A percentile compares a stretch with the other conserved stretches of the same genome.
These are phyloP conservation scores for Chlorella sorokiniana DNA, from an alignment of 139 green algal species.

Conservation along the genomic window DNA sequence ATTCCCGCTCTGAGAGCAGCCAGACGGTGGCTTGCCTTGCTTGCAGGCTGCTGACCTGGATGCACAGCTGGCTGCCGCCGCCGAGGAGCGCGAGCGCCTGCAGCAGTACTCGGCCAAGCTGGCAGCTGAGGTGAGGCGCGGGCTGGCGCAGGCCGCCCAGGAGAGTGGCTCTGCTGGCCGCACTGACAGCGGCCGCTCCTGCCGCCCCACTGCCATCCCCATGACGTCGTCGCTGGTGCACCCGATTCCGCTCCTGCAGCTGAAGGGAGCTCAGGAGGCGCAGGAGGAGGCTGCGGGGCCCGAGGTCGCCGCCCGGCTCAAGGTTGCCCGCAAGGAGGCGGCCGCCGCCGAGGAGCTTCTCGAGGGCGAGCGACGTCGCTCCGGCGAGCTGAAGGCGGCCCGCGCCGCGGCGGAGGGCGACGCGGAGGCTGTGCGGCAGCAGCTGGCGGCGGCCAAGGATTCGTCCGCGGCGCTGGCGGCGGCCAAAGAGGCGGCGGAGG, in stretches of 20 bases:
- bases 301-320: neutral
- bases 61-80: neutral
- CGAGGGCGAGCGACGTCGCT: neutral
- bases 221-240: neutral
- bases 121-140: neutral
- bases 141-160: neutral
- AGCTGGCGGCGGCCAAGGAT: neutral
- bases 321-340: neutral
- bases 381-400: neutral
- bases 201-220: neutral
- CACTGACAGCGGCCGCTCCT: too few species aligned
- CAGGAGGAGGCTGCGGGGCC: neutral
- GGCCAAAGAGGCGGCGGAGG: neutral
- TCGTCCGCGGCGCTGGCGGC: neutral
- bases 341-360: neutral
- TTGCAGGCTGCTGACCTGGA: constrained; percentile 9
- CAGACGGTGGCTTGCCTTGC: neutral
- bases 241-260: neutral
- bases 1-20: neutral
- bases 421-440: neutral
- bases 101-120: neutral
- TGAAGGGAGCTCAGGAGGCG: neutral
- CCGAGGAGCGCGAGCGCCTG: constrained; percentile 22
- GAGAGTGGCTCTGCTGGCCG: too few species aligned
- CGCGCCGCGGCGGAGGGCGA: neutral